Evolutionary conservation across 768 basidiomycete species (phyloP), one percentile per base, ranked within the genome.

Genomic region (Lentinus tigrinus): DNA sequence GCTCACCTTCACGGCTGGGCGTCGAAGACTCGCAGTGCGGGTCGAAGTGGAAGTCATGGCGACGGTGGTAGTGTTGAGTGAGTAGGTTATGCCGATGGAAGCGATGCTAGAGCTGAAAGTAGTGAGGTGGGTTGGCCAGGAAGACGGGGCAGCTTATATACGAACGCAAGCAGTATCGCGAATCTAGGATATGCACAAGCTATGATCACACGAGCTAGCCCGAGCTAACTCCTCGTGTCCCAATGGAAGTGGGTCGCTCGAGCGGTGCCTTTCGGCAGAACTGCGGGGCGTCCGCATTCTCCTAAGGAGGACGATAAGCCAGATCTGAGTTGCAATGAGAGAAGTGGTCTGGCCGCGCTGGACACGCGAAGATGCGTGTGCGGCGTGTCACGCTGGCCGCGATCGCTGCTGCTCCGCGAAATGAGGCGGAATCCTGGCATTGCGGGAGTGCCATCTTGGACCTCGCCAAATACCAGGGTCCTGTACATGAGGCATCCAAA

Each of bases 191-290:
- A 55, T 26, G 56, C 52, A 47, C 51, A 54, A 28, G 28, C 38
- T 53, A 37, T 51, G 56, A 52, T 63, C 64, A 65, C 62, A 65
- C 62, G 65, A 63, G 65, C 61, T 40, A 37, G 31, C 37, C 55
- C 52, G 51, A 53, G 56, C 44, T 56, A 49, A 59, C 23, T 52
- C 54, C 58, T 53, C 54, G 57, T 65, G 62, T 51, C 61, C 61
- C 56, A 49, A 57, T 34, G 58, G 62, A 65, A 65, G 60, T 52
- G 11, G 31, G 31, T 36, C 36, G 36, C 37, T 57, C 48, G n/a
- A 21, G 28, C 65, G 62, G 65, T 46, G 47, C 57, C 57, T 56
- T 52, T 63, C 62, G 62, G 65, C 39, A 54, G 59, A 65, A 63
- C 62, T 61, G 65, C 65, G 65, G 65, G 34, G 31, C 31, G 31